Conservation (phyloP, 2,329 filamentous ascomycete species). For the Pestalotiopsis sp. region DNA sequence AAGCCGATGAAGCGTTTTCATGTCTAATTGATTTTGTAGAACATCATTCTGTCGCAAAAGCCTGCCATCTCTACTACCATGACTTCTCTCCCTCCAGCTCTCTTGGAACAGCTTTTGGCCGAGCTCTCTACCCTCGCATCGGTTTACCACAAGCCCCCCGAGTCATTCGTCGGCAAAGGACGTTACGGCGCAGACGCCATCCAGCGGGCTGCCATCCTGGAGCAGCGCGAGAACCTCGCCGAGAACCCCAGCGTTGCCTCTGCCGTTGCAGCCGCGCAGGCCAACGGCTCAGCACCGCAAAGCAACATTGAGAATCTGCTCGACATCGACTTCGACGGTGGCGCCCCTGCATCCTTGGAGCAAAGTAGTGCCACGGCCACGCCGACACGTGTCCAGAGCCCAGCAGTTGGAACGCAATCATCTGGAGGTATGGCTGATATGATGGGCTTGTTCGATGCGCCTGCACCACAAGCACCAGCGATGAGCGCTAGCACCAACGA, state of each 20-base stretch:
- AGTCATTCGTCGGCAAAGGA: slow-evolving; percentile 96
- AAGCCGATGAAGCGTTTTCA: not conserved
- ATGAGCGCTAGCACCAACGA: slow-evolving; percentile 71
- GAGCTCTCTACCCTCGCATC: slow-evolving; percentile 95
- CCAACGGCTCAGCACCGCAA: slow-evolving; percentile 56
- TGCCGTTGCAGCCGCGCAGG: slow-evolving; percentile 68
- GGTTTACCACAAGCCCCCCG: slow-evolving; percentile 96
- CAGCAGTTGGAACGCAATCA: slow-evolving; percentile 38
- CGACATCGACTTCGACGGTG: slow-evolving; percentile 94
- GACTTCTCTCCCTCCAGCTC: slow-evolving; percentile 76
- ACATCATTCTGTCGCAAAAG: slow-evolving; percentile 89
- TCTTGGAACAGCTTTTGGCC: slow-evolving; percentile 85
- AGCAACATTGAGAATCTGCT: slow-evolving; percentile 91
- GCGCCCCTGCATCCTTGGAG: slow-evolving; percentile 84
- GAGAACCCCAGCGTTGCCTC: slow-evolving; percentile 94
- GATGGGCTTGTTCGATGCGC: slow-evolving; percentile 70
- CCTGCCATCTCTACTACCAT: slow-evolving; percentile 94
- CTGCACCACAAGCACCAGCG: slow-evolving; percentile 45
- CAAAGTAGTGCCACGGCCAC: slow-evolving; percentile 55
- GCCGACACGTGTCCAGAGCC: slow-evolving; percentile 68
- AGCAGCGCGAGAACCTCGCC: slow-evolving; percentile 86
- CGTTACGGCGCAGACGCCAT: slow-evolving; percentile 92
- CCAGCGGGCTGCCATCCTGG: slow-evolving; percentile 93
- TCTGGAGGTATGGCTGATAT: slow-evolving; percentile 60
- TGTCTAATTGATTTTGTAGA: slow-evolving; percentile 44